These are phyloP conservation scores for Vanilla planifolia DNA, from an alignment of 106 monocot genomes.

Conservation along the genomic window DNA sequence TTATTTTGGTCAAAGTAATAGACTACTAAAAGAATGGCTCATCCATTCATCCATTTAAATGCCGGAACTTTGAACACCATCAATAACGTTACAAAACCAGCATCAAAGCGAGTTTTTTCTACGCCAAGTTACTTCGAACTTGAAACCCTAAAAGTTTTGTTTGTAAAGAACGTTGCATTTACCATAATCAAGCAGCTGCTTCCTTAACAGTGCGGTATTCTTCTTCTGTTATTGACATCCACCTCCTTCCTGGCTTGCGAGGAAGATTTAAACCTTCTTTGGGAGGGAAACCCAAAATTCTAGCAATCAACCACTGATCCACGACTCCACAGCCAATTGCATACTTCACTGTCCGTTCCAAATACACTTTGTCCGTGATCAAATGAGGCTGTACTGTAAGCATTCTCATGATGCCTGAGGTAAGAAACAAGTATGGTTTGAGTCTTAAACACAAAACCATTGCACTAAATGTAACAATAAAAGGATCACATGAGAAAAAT, in stretches of 20 bases:
- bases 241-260: background rate
- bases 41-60: too few species aligned
- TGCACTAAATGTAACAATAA: background rate
- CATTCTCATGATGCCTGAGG: slow-evolving; percentile 86
- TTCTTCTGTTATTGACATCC: slow-evolving; percentile 51
- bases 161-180: too few species aligned
- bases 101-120: too few species aligned
- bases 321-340: slow-evolving; percentile 78
- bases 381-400: slow-evolving; percentile 68
- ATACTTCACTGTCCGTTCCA: slow-evolving; percentile 62
- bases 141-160: too few species aligned
- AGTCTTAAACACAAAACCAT: too few species aligned
- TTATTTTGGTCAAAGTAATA: too few species aligned
- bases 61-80: too few species aligned
- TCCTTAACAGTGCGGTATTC: slow-evolving; percentile 51
- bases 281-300: slow-evolving; percentile 48
- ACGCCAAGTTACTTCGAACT: too few species aligned
- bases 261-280: slow-evolving; percentile 27
- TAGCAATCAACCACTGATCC: slow-evolving; percentile 55
- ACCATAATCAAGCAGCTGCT: slow-evolving; percentile 5
- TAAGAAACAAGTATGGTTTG: background rate
- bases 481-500: background rate
- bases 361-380: slow-evolving; percentile 52
- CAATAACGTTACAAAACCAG: too few species aligned
- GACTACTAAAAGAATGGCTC: too few species aligned